Percentiles rank a stretch among this genome's conserved stretches.
Conservation (phyloP, 768 basidiomycete genomes). For the Leucosporidium scottii region DNA sequence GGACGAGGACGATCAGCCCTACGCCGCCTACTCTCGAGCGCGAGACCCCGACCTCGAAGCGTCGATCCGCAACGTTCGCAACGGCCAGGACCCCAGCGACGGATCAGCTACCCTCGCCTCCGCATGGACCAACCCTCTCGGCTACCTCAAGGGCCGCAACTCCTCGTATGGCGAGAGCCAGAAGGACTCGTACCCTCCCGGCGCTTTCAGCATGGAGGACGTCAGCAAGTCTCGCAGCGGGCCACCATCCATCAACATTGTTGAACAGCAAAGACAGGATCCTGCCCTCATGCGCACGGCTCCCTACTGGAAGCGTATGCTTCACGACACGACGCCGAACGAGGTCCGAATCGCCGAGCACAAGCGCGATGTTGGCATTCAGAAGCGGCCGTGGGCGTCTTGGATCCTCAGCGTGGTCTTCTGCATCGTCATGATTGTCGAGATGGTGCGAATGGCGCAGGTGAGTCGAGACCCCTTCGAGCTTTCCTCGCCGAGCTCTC, state of each 20-base stretch:
- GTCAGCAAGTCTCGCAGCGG: not conserved
- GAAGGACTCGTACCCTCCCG: not conserved
- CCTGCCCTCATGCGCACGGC: conserved; percentile 6
- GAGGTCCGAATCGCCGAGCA: conserved; percentile 83
- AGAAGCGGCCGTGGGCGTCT: conserved; percentile 70
- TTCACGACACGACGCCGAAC: conserved; percentile 38
- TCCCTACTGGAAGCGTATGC: conserved; percentile 22
- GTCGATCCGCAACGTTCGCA: not conserved
- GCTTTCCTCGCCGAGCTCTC: not conserved
- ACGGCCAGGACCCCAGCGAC: too few relatives aligned
- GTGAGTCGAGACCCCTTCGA: conserved; percentile 46
- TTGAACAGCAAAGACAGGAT: not conserved
- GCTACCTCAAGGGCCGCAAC: conserved; percentile 10
- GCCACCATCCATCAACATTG: not conserved
- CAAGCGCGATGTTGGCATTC: conserved; percentile 73
- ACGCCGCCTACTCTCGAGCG: conserved; percentile 15
- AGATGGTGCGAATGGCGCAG: conserved; percentile 49
- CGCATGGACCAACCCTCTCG: not conserved
- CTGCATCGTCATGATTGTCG: conserved; percentile 16
- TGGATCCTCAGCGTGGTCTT: conserved; percentile 44
- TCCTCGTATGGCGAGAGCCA: not conserved
- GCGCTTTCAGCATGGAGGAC: too few relatives aligned
- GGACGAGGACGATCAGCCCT: conserved; percentile 7
- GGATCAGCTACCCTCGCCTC: not conserved
- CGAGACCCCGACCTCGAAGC: conserved; percentile 14